Evolutionary conservation across 139 green algal species (phyloP).

Genomic region (Chlamydomonas sphaeroides): DNA sequence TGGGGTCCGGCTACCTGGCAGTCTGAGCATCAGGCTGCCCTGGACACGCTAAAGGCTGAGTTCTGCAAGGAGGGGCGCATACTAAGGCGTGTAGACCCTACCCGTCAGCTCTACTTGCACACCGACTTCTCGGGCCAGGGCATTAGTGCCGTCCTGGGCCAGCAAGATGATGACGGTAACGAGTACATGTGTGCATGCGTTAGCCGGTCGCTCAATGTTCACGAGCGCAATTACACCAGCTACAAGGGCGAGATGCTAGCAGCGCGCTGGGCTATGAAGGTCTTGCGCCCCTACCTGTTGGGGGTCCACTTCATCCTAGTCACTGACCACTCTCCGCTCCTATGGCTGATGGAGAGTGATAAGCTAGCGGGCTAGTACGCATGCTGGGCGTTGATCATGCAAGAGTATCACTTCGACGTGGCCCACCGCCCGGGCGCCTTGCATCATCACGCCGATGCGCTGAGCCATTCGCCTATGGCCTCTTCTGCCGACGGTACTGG

Average conservation of each 20-base stretch:
- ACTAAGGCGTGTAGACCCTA: neutral
- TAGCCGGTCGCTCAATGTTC: neutral
- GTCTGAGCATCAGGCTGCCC: neutral
- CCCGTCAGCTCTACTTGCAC: neutral
- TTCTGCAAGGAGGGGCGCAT: neutral
- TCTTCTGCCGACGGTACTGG: neutral
- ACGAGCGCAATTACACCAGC: neutral
- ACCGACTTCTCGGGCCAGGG: slow-evolving; percentile 18
- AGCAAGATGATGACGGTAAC: slow-evolving; percentile 41
- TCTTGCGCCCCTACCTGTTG: slow-evolving; percentile 27
- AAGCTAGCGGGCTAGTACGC: slow-evolving; percentile 16
- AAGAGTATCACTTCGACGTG: slow-evolving; percentile 21
- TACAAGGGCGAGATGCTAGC: slow-evolving; percentile 44
- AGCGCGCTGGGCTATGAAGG: slow-evolving; percentile 20
- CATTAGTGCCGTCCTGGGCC: slow-evolving; percentile 51
- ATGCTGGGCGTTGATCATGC: slow-evolving; percentile 26
- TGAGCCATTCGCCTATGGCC: neutral
- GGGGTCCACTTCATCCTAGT: slow-evolving; percentile 7
- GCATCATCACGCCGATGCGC: neutral
- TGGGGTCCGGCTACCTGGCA: slow-evolving; percentile 33
- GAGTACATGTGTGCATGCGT: slow-evolving; percentile 43
- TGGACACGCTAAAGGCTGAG: neutral
- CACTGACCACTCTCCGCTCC: slow-evolving; percentile 38
- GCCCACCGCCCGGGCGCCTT: slow-evolving; percentile 8
- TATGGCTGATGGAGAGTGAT: slow-evolving; percentile 27